Percentiles rank a stretch among this genome's conserved stretches.
Evolutionary conservation across 2,329 filamentous ascomycete genomes (phyloP).

Genomic region (Phoma herbarum): DNA sequence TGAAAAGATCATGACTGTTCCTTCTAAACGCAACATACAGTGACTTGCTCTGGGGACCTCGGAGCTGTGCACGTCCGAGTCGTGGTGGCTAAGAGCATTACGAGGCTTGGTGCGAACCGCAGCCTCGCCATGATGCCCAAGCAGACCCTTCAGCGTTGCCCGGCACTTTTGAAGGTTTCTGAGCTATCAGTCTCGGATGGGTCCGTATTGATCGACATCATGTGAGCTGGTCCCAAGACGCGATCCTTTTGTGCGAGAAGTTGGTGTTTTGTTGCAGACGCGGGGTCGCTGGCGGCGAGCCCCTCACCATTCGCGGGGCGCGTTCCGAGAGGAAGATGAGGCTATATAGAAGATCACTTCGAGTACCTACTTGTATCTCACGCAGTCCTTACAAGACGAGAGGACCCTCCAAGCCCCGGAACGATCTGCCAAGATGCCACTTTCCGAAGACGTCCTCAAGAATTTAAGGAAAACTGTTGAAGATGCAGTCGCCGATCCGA

Average conservation of each 20-base stretch:
- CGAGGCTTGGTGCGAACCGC: not conserved
- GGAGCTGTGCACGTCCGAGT: not conserved
- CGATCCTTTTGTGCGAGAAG: slow-evolving; percentile 9
- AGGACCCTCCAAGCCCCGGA: too few species aligned
- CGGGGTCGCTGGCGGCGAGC: slow-evolving; percentile 1
- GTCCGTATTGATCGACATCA: not conserved
- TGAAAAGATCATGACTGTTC: not conserved
- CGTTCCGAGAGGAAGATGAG: slow-evolving; percentile 1
- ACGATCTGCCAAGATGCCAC: slow-evolving; percentile 17
- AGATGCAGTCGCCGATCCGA: slow-evolving; percentile 29
- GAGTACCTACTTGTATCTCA: not conserved
- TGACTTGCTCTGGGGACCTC: not conserved
- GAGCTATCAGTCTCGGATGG: not conserved
- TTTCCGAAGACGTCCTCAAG: slow-evolving; percentile 23
- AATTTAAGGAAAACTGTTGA: slow-evolving; percentile 29
- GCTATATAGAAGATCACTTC: not conserved
- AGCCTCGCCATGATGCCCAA: not conserved
- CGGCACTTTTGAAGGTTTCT: not conserved
- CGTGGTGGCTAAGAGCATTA: not conserved
- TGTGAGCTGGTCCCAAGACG: not conserved
- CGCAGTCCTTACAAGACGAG: too few species aligned
- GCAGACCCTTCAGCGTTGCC: not conserved
- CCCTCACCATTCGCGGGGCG: slow-evolving; percentile 6
- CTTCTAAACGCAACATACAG: not conserved
- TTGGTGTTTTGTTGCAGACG: slow-evolving; percentile 1